These are phyloP conservation scores for Cenococcum geophilum DNA, from an alignment of 495 filamentous ascomycete genomes.

Conservation along the genomic window DNA sequence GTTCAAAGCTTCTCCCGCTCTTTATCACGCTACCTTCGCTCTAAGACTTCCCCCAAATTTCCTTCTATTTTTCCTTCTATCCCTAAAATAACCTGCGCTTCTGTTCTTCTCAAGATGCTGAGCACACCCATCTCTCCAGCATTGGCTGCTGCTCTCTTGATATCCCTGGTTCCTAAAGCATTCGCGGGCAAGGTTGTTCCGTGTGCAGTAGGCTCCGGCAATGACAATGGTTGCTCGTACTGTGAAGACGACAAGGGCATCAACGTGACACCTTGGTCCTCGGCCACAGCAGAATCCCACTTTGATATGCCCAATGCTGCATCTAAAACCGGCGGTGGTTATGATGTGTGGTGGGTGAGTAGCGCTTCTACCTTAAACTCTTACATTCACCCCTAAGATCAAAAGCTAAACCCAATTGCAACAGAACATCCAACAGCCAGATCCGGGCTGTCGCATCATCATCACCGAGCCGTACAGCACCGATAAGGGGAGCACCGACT, in stretches of 20 bases:
- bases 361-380: not conserved
- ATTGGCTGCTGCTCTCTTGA: not conserved
- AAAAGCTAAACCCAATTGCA: not conserved
- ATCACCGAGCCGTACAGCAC: slow-evolving; percentile 1
- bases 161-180: not conserved
- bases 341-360: slow-evolving; percentile 12
- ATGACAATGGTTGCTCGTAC: slow-evolving; percentile 9
- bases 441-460: slow-evolving; percentile 2
- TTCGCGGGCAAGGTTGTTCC: slow-evolving; percentile 3
- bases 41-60: not conserved
- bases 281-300: slow-evolving; percentile 1
- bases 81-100: not conserved
- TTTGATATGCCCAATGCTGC: slow-evolving; percentile 4
- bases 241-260: slow-evolving; percentile 5
- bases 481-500: slow-evolving; percentile 5
- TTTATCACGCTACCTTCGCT: not conserved
- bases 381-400: not conserved
- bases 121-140: not conserved
- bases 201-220: slow-evolving; percentile 10
- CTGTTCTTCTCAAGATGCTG: not conserved
- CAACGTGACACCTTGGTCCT: slow-evolving; percentile 2
- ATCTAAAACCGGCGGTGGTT: slow-evolving; percentile 8
- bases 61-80: not conserved
- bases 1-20: not conserved
- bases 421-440: slow-evolving; percentile 5